Base-by-base conservation (phyloP, 148 eudicot genomes). In the Diospyros kaki region DNA sequence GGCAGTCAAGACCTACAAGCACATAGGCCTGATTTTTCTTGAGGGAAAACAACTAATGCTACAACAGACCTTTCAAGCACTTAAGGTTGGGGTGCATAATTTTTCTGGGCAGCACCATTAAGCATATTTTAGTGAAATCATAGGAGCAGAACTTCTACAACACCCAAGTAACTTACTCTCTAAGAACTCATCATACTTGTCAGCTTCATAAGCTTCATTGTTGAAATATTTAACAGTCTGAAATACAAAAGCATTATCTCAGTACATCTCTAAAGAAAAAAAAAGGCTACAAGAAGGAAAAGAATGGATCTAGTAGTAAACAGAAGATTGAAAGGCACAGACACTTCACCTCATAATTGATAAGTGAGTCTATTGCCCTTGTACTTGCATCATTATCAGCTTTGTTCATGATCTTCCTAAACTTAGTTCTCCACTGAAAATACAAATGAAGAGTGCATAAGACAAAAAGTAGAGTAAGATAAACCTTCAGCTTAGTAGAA, bases 161-260 rank as follows among this genome's bases (percentile, higher is more conserved):
- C 63, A 64, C 15, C 65, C 73, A 83, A 75, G 75, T 14, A 76
- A 85, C 97, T 88, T 89, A 94, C 98, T 92, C 85, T 85, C 83
- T 73, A 94, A 81, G 81, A 82, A 90, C 77, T 89, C 89, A 70
- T 94, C 98, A 67, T 94, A 94, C 71, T 94, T 89, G 66, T 88
- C 91, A 65, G 86, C 93, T 85, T 94, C 98, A 85, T 39, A 91
- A 69, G 69, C 77, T 84, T 94, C 98, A 53, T 94, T 94, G 86
- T 92, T 94, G 87, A 94, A 94, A 82, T 92, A 94, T 80, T 94
- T 94, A 71, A 94, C 98, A 48, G 97, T 94, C 98, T 94, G 84
- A 68, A 75, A 77, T 48, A 46, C 55, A 70, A 74, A 4, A 15
- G 6, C 73, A 64, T 68, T 64, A 12, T 52, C 9, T 62, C 28